Evolutionary conservation across 192 early-diverging fungal genomes (phyloP).

Genomic region (Mortierella antarctica): DNA sequence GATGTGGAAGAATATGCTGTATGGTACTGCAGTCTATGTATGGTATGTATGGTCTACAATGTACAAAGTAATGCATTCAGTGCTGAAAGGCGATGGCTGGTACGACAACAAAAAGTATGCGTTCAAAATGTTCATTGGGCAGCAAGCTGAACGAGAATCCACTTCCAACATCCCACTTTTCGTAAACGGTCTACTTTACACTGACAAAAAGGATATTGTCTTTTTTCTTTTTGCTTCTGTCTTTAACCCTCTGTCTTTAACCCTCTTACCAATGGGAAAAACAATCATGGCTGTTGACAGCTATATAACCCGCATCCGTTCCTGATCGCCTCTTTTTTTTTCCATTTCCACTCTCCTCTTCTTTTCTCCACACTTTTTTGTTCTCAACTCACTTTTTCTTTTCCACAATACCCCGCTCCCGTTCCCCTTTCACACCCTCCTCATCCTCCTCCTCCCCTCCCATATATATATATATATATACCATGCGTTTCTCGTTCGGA

Average conservation of each 20-base stretch:
- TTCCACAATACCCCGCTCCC: neutral
- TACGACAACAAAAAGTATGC: constrained; percentile 42
- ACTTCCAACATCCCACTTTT: constrained; percentile 14
- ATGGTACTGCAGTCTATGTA: neutral
- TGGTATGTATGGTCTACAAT: neutral
- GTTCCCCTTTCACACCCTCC: neutral
- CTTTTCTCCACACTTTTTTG: constrained; percentile 7
- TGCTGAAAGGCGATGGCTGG: constrained; percentile 1
- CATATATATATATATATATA: neutral
- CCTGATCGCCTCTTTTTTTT: constrained; percentile 1
- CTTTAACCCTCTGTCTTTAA: too few species aligned
- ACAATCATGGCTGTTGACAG: neutral
- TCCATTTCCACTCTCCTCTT: neutral
- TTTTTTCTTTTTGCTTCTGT: too few species aligned
- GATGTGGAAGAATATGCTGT: neutral
- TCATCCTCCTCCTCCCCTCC: neutral
- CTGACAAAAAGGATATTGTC: too few species aligned
- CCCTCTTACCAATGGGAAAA: neutral
- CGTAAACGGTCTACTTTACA: neutral
- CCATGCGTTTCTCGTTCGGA: constrained; percentile 35
- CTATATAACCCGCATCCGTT: neutral
- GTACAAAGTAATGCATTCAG: neutral
- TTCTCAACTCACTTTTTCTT: neutral
- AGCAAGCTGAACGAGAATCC: neutral
- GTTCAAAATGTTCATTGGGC: constrained; percentile 25